Percentiles rank a stretch among this genome's conserved stretches.
Evolutionary conservation across 2,329 filamentous ascomycete species (phyloP).

Genomic region (Ophiostoma fasciatum): DNA sequence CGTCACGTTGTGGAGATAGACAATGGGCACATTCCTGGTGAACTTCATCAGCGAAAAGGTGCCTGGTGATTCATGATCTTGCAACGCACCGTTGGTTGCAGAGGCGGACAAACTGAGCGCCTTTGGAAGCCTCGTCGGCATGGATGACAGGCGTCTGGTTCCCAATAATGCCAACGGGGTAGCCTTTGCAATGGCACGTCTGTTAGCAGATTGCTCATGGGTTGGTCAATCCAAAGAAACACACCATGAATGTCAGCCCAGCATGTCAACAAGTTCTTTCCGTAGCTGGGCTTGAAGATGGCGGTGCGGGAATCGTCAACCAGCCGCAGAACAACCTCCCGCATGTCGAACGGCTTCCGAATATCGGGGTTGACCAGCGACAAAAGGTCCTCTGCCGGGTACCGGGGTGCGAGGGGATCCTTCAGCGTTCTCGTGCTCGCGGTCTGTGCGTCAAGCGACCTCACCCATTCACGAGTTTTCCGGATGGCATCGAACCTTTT

Average conservation of each 20-base stretch:
- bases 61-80: no score
- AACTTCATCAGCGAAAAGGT: no score
- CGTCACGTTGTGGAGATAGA: conserved; percentile 32
- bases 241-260: conserved; percentile 22
- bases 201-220: no score
- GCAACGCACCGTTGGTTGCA: conserved; percentile 26
- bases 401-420: conserved; percentile 14
- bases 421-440: conserved; percentile 9
- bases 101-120: conserved; percentile 26
- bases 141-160: conserved; percentile 27
- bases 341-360: conserved; percentile 16
- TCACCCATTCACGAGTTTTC: conserved; percentile 13
- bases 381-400: conserved; percentile 23
- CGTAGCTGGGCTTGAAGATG: conserved; percentile 26
- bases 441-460: conserved; percentile 15
- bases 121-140: conserved; percentile 24
- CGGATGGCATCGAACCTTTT: conserved; percentile 25
- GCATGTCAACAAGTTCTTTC: conserved; percentile 21
- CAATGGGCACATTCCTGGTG: conserved; percentile 19
- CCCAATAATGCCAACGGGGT: conserved; percentile 23
- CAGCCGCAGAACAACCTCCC: conserved; percentile 24
- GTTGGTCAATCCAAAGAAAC: no score
- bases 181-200: no score
- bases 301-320: conserved; percentile 25
- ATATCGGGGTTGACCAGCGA: conserved; percentile 23